Percentiles rank a stretch among this genome's conserved stretches.
These are phyloP conservation scores for Boletus pseudopeckii DNA, from an alignment of 768 basidiomycete genomes.

Conservation along the genomic window DNA sequence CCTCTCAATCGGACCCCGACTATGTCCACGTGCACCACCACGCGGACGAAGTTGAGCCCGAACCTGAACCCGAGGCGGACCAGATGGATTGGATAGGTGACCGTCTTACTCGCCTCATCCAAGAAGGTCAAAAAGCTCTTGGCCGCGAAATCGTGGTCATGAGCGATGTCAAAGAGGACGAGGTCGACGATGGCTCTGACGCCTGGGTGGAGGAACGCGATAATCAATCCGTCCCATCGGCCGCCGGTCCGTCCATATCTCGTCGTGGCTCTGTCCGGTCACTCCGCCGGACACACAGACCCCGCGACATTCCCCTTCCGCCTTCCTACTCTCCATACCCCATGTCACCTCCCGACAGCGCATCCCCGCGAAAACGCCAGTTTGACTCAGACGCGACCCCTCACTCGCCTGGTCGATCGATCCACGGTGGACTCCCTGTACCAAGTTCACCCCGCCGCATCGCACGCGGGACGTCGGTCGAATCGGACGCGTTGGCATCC, in stretches of 20 bases:
- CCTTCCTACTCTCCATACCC: slow-evolving; percentile 29
- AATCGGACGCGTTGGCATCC: slow-evolving; percentile 29
- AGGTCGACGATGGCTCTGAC: slow-evolving; percentile 71
- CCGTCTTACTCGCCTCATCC: slow-evolving; percentile 64
- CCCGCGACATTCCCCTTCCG: slow-evolving; percentile 25
- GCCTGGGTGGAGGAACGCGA: slow-evolving; percentile 70
- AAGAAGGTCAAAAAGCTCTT: slow-evolving; percentile 75
- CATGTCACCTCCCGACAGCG: slow-evolving; percentile 26
- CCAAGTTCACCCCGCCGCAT: slow-evolving; percentile 16
- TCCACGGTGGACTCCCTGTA: slow-evolving; percentile 6
- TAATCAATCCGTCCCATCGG: not conserved
- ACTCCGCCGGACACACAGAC: slow-evolving; percentile 20
- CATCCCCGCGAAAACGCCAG: slow-evolving; percentile 34
- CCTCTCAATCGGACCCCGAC: slow-evolving; percentile 42
- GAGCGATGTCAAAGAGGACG: slow-evolving; percentile 71
- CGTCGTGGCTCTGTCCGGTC: slow-evolving; percentile 28
- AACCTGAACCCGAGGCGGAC: slow-evolving; percentile 37
- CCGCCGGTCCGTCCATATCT: slow-evolving; percentile 19
- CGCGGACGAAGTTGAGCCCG: slow-evolving; percentile 35
- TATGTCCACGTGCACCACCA: slow-evolving; percentile 30
- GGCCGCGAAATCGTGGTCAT: slow-evolving; percentile 75
- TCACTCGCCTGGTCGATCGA: slow-evolving; percentile 23
- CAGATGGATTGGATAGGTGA: slow-evolving; percentile 86
- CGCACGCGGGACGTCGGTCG: slow-evolving; percentile 34
- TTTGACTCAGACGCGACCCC: slow-evolving; percentile 28